A percentile compares a stretch with the other conserved stretches of the same genome.
phyloP scores from a whole-genome alignment of 805 yeast genomes.

The Yamadazyma sp. region DNA sequence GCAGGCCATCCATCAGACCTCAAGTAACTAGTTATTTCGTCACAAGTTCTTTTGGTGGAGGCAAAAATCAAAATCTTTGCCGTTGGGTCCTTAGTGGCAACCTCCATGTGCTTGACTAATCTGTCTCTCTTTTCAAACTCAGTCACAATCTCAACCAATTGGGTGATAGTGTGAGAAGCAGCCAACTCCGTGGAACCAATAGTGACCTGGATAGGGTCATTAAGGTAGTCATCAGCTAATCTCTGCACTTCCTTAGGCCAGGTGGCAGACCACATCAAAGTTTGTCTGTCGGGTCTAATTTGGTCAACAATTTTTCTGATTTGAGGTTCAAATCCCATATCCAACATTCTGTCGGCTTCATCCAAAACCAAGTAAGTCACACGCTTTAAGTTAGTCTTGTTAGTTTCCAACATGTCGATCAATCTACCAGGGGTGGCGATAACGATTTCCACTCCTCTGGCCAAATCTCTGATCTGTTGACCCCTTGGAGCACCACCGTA shows the following conservation, averaged over 20 bases:
- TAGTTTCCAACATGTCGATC: slow-evolving; percentile 94
- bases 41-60: slow-evolving; percentile 98
- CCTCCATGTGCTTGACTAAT: slow-evolving; percentile 76
- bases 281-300: slow-evolving; percentile 99
- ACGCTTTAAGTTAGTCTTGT: slow-evolving; percentile 92
- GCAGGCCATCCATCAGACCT: slow-evolving; percentile 99
- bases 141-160: slow-evolving; percentile 84
- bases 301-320: slow-evolving; percentile 97
- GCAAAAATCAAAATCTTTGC: slow-evolving; percentile 87
- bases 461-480: slow-evolving; percentile 93
- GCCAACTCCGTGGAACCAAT: slow-evolving; percentile 94
- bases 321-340: slow-evolving; percentile 99
- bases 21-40: slow-evolving; percentile 85
- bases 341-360: slow-evolving; percentile 99
- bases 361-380: slow-evolving; percentile 96
- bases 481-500: slow-evolving; percentile 99
- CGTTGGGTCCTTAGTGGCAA: slow-evolving; percentile 66
- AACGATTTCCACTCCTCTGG: slow-evolving; percentile 92
- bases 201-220: slow-evolving; percentile 94
- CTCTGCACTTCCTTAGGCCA: slow-evolving; percentile 99
- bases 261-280: slow-evolving; percentile 99
- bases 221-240: slow-evolving; percentile 86
- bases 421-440: slow-evolving; percentile 99
- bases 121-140: slow-evolving; percentile 95
- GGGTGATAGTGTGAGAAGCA: slow-evolving; percentile 95